Evolutionary conservation across 345 rosid genomes (phyloP), one percentile per base, ranked within the genome.

Genomic region (Erysimum cheiranthoides): DNA sequence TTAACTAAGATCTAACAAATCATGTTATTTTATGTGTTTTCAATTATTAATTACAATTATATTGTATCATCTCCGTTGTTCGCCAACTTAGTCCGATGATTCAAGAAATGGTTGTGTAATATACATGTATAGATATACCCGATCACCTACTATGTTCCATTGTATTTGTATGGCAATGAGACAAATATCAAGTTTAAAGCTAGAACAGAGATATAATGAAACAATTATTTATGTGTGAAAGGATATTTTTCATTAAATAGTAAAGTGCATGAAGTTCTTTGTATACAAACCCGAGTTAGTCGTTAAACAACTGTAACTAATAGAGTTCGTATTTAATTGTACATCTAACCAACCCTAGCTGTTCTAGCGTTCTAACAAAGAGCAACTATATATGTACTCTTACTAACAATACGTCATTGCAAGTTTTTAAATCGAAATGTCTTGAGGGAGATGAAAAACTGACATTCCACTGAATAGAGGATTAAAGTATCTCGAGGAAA

Each of bases 11-110:
- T 74, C 28, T 38, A 67, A 50, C 70, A 68, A 50, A 68, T 67
- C 67, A 74, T 67, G 61, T 75, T 60, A 45, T 77, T 70, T 27
- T 62, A 61, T 70, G 40, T 49, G 70, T 30, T 77, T 49, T 77
- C 52, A 56, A 56, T 66, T 77, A 71, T 77, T 77, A 56, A 46
- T 57, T 38, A 53, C 51, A 62, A 11, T 18, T 12, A 66, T 76
- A 68, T 30, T 68, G 3, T 75, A 58, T 52, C 67, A 49, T 45
- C 5, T 38, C 3, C 12, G 14, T 38, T 49, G 52, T 61, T 73
- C 51, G 14, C 50, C 21, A 66, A 31, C 57, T 18, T 64, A 34
- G 40, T 66, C 72, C 40, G 51, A 57, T 66, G 60, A 74, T 66
- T 34, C 40, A 74, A 45, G 16, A 56, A 16, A 35, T 52, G 21